phyloP scores from a whole-genome alignment of 1,139 yeast genomes.

The Zygoascus sp. region DNA sequence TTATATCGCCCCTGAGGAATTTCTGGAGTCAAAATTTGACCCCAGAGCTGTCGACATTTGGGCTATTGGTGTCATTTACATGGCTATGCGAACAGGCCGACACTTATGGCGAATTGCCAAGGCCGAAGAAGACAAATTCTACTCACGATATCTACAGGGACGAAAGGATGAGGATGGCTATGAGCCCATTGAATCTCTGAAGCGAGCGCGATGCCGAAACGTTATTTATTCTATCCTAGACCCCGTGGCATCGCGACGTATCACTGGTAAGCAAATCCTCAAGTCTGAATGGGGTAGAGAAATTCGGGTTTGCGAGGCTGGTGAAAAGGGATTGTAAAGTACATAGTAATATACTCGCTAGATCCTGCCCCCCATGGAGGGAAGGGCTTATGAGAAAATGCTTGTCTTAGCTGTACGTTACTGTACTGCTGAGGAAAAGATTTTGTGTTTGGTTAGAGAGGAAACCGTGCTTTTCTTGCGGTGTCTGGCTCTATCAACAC shows the following conservation, averaged over 20 bases:
- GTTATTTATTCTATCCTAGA: slow-evolving; percentile 88
- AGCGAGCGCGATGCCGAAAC: slow-evolving; percentile 77
- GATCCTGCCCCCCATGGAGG: neutral
- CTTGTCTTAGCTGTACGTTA: neutral
- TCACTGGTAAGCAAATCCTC: slow-evolving; percentile 78
- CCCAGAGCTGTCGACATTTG: slow-evolving; percentile 90
- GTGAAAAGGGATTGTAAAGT: slow-evolving; percentile 33
- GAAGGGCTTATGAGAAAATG: neutral
- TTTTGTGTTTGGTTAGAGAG: too few species aligned
- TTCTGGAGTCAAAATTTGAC: slow-evolving; percentile 65
- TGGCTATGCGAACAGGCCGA: slow-evolving; percentile 97
- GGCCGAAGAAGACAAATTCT: slow-evolving; percentile 67
- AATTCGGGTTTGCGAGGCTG: slow-evolving; percentile 70
- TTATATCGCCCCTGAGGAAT: slow-evolving; percentile 94
- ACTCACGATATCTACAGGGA: slow-evolving; percentile 62
- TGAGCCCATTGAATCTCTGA: slow-evolving; percentile 80
- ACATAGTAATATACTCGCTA: slow-evolving; percentile 5
- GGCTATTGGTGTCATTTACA: slow-evolving; percentile 96
- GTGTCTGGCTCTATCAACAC: too few species aligned
- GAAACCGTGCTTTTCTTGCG: too few species aligned
- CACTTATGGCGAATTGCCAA: slow-evolving; percentile 87
- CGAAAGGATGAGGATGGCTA: slow-evolving; percentile 79
- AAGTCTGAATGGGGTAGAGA: slow-evolving; percentile 95
- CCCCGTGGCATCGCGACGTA: slow-evolving; percentile 77
- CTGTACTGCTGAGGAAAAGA: too few species aligned